phyloP scores from a whole-genome alignment of 2,329 filamentous ascomycete genomes.

The Epichloe gansuensis region DNA sequence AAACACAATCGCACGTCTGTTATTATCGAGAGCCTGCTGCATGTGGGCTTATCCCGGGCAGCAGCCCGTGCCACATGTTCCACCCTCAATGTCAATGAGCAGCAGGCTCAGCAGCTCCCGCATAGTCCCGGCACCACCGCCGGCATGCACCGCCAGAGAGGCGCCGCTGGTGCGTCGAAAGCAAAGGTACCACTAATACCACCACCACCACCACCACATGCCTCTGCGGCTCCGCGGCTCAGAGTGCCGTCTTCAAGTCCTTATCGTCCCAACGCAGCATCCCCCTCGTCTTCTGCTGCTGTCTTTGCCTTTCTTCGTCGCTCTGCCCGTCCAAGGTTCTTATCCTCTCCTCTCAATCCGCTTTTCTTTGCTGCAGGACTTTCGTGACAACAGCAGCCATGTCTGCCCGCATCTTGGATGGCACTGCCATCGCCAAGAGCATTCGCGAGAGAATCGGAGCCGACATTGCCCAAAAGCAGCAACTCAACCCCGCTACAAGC shows the following conservation, averaged over 20 bases:
- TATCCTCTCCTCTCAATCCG: not conserved
- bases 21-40: not conserved
- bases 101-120: too few relatives aligned
- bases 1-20: not conserved
- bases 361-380: slow-evolving; percentile 11
- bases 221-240: not conserved
- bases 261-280: not conserved
- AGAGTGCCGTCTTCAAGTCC: not conserved
- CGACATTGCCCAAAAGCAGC: slow-evolving; percentile 73
- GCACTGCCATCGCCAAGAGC: slow-evolving; percentile 83
- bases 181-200: too few relatives aligned
- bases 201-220: not conserved
- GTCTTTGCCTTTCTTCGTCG: not conserved
- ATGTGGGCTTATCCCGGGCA: not conserved
- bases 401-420: slow-evolving; percentile 86
- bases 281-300: not conserved
- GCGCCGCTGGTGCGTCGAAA: not conserved
- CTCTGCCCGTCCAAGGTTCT: not conserved
- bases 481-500: slow-evolving; percentile 73
- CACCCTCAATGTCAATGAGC: too few relatives aligned
- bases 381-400: slow-evolving; percentile 50
- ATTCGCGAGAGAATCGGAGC: slow-evolving; percentile 72
- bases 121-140: too few relatives aligned
- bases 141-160: not conserved
- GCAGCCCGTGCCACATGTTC: not conserved